Conservation (phyloP, 2,329 filamentous ascomycete genomes). For the Fusarium proliferatum region DNA sequence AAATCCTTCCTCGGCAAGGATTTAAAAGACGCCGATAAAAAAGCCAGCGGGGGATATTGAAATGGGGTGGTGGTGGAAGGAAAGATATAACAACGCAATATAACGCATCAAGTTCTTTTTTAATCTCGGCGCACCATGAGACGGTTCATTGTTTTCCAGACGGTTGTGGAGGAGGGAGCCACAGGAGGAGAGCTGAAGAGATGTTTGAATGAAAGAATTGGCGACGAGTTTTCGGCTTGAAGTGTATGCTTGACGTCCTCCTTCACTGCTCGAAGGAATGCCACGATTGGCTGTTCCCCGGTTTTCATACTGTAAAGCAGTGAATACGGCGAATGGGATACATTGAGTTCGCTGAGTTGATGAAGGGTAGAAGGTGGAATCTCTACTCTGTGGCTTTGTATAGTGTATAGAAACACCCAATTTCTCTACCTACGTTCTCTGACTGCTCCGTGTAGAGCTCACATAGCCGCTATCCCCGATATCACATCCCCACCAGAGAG, state of each 20-base stretch:
- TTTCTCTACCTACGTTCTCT: constrained; percentile 9
- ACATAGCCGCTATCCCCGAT: background rate
- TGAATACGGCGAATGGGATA: background rate
- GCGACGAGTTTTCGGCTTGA: constrained; percentile 13
- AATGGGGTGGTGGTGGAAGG: background rate
- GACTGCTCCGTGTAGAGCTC: background rate
- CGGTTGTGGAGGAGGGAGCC: constrained; percentile 10
- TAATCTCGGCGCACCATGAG: constrained; percentile 39
- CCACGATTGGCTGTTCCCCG: background rate
- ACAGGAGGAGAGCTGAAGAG: constrained; percentile 2
- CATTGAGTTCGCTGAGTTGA: constrained; percentile 6
- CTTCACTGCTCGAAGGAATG: constrained; percentile 4
- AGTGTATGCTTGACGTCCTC: constrained; percentile 3
- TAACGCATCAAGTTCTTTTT: constrained; percentile 25
- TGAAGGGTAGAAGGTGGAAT: constrained; percentile 17
- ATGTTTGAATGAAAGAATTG: constrained; percentile 30
- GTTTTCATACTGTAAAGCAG: constrained; percentile 1
- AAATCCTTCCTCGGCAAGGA: constrained; percentile 33
- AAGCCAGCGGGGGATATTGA: constrained; percentile 7
- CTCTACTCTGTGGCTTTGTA: constrained; percentile 46
- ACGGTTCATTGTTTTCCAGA: constrained; percentile 34
- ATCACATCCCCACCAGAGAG: background rate
- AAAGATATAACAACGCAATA: constrained; percentile 25
- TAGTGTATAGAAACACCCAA: constrained; percentile 52
- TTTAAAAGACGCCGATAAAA: constrained; percentile 31